phyloP scores from a whole-genome alignment of 2,329 filamentous ascomycete genomes.

The Phoma sp. region DNA sequence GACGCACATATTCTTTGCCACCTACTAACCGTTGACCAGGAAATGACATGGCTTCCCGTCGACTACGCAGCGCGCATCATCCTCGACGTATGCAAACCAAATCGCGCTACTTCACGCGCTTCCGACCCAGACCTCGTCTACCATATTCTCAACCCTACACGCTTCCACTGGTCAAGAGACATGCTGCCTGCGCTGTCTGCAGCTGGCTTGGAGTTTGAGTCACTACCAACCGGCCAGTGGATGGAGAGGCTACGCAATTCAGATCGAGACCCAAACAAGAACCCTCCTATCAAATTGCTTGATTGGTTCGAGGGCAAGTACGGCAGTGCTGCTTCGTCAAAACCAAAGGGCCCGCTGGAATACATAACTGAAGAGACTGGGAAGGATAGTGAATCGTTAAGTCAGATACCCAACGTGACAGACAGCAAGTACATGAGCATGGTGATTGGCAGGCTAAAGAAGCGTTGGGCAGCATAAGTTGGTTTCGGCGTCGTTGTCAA shows the following conservation, averaged over 20 bases:
- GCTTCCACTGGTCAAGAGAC: conserved; percentile 62
- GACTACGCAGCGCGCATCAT: conserved; percentile 52
- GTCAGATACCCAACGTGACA: conserved; percentile 21
- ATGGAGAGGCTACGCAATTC: conserved; percentile 33
- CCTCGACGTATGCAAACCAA: conserved; percentile 16
- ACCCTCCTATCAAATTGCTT: conserved; percentile 40
- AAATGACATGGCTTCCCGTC: conserved; percentile 54
- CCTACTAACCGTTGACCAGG: conserved; percentile 1
- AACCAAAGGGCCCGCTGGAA: conserved; percentile 21
- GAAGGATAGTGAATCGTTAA: conserved; percentile 22
- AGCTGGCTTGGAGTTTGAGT: conserved; percentile 50
- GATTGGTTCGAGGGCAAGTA: conserved; percentile 43
- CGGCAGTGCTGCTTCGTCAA: conserved; percentile 14
- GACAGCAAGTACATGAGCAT: conserved; percentile 22
- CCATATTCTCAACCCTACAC: conserved; percentile 60
- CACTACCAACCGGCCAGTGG: conserved; percentile 32
- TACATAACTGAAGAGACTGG: conserved; percentile 25
- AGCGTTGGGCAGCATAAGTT: conserved; percentile 14
- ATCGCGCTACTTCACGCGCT: not conserved
- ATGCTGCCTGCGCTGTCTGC: conserved; percentile 59
- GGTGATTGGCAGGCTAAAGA: conserved; percentile 25
- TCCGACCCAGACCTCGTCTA: conserved; percentile 50
- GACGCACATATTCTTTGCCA: not conserved
- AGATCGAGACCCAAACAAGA: conserved; percentile 29
- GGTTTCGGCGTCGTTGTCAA: no score